Evolutionary conservation across 1,139 yeast genomes (phyloP).

Genomic region (Candida sp.): DNA sequence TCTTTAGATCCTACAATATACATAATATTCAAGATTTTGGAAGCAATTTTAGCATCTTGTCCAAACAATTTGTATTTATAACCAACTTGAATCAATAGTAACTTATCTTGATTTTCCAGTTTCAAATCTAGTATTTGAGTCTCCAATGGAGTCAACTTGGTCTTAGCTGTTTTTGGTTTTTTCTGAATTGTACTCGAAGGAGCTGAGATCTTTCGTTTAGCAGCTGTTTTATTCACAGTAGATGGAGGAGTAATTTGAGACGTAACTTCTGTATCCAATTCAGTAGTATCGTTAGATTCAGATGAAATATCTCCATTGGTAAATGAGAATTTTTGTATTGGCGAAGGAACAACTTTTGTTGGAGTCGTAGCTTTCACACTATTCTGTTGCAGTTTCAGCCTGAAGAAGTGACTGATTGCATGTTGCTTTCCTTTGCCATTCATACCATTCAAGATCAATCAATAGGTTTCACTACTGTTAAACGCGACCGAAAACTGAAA

Average conservation of each 20-base stretch:
- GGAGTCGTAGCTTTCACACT: neutral
- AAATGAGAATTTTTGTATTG: conserved; percentile 1
- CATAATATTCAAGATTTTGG: conserved; percentile 67
- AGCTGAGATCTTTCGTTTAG: neutral
- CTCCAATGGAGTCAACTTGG: conserved; percentile 67
- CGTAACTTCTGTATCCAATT: neutral
- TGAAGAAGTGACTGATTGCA: conserved; percentile 26
- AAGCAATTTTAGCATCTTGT: conserved; percentile 71
- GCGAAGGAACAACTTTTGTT: neutral
- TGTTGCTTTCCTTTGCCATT: conserved; percentile 17
- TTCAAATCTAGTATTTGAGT: conserved; percentile 71
- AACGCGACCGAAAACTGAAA: neutral
- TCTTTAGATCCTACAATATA: conserved; percentile 57
- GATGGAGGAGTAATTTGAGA: neutral
- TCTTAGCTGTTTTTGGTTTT: conserved; percentile 5
- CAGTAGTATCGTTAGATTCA: conserved; percentile 1
- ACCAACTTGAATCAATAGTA: conserved; percentile 84
- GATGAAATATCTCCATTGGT: neutral
- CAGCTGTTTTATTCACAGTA: neutral
- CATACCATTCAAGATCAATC: neutral
- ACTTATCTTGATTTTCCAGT: conserved; percentile 53
- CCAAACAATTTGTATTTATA: conserved; percentile 88
- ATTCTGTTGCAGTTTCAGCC: conserved; percentile 3
- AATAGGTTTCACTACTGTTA: neutral
- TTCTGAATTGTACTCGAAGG: neutral